Conservation (phyloP, 2,329 filamentous ascomycete species). For the Aspergillus melleus region DNA sequence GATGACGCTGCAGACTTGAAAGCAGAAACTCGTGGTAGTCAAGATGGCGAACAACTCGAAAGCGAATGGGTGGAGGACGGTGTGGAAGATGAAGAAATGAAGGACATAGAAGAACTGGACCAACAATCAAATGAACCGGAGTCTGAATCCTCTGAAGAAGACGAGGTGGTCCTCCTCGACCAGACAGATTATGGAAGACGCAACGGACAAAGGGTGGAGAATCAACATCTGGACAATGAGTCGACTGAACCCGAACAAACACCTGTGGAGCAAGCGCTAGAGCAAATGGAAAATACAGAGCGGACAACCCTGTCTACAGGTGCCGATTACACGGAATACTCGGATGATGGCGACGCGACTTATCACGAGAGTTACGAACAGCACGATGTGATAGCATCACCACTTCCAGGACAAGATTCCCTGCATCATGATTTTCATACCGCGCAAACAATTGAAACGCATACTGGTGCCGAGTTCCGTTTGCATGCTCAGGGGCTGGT, state of each 20-base stretch:
- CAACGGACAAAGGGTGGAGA: not conserved
- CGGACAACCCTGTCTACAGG: not conserved
- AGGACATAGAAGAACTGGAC: conserved; percentile 1
- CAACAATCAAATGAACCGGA: not conserved
- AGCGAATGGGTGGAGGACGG: not conserved
- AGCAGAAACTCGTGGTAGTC: not conserved
- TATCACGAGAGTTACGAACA: not conserved
- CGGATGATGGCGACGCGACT: not conserved
- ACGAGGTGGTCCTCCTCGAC: not conserved
- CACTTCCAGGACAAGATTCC: not conserved
- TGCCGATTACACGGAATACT: not conserved
- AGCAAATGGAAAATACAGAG: not conserved
- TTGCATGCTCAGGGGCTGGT: not conserved
- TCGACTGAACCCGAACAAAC: not conserved
- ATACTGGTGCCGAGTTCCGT: not conserved
- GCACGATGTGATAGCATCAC: not conserved
- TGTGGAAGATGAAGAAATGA: not conserved
- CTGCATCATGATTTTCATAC: not conserved
- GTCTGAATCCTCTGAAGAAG: not conserved
- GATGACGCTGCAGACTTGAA: not conserved
- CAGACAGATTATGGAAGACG: not conserved
- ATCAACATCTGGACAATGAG: not conserved
- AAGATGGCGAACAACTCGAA: not conserved
- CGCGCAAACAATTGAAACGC: not conserved
- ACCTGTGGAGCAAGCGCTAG: not conserved